Evolutionary conservation across 257 asterid species (phyloP).

Genomic region (Phtheirospermum japonicum): DNA sequence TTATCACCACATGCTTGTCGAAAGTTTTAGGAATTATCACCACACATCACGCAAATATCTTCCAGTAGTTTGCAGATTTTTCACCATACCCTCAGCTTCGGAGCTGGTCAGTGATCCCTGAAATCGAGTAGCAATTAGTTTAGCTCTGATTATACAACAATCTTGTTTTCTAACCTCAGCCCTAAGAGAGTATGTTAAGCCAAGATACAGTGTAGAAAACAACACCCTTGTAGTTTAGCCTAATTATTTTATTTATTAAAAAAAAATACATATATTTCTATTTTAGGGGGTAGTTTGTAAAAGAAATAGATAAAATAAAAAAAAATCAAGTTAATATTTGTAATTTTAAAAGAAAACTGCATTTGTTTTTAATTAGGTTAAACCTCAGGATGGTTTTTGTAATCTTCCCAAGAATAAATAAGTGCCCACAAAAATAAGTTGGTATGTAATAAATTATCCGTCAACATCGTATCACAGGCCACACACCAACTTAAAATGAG

Average conservation of each 20-base stretch:
- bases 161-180: not conserved
- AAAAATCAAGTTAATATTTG: not conserved
- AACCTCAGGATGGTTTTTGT: not conserved
- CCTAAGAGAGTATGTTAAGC: not conserved
- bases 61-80: slow-evolving; percentile 73
- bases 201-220: not conserved
- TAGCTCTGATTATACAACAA: not conserved
- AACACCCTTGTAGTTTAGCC: not conserved
- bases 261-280: too few relatives aligned
- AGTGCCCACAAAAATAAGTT: slow-evolving; percentile 2
- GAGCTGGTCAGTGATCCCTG: slow-evolving; percentile 81
- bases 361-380: not conserved
- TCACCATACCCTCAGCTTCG: slow-evolving; percentile 73
- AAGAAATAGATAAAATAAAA: too few relatives aligned
- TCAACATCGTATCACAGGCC: slow-evolving; percentile 2
- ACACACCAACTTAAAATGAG: not conserved
- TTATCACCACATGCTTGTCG: slow-evolving; percentile 8
- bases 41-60: slow-evolving; percentile 87
- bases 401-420: not conserved
- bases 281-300: too few relatives aligned
- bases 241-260: too few relatives aligned
- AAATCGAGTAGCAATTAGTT: slow-evolving; percentile 22
- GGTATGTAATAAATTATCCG: not conserved
- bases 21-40: slow-evolving; percentile 33
- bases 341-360: not conserved